Percentiles rank a stretch among this genome's conserved stretches.
Evolutionary conservation across 2,329 filamentous ascomycete genomes (phyloP).

Genomic region (Aspergillus sp.): DNA sequence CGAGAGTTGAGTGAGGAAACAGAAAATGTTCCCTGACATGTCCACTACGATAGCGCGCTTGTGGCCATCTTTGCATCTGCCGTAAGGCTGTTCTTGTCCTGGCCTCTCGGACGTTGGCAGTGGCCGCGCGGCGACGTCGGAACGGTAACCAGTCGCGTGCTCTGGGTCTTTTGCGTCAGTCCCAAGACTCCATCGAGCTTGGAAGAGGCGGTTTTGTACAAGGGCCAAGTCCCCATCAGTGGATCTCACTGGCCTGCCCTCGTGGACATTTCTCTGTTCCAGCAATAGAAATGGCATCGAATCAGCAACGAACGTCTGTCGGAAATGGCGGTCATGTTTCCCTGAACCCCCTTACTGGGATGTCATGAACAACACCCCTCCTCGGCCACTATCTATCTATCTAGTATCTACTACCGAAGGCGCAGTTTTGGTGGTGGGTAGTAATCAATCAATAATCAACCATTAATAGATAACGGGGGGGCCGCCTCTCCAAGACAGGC

Average conservation of each 20-base stretch:
- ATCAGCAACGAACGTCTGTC: not conserved
- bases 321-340: not conserved
- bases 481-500: not conserved
- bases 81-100: slow-evolving; percentile 15
- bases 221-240: not conserved
- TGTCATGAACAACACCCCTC: not conserved
- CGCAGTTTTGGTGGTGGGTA: not conserved
- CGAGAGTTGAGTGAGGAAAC: slow-evolving; percentile 5
- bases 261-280: not conserved
- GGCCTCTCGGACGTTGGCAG: slow-evolving; percentile 1
- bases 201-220: not conserved
- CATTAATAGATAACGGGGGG: not conserved
- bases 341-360: not conserved
- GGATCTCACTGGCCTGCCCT: not conserved
- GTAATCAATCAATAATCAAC: not conserved
- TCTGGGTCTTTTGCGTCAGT: slow-evolving; percentile 12
- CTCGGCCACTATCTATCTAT: not conserved
- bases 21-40: not conserved
- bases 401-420: not conserved
- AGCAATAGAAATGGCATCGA: not conserved
- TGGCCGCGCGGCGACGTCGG: slow-evolving; percentile 17
- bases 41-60: not conserved
- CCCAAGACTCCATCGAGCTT: not conserved
- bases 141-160: slow-evolving; percentile 20
- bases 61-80: slow-evolving; percentile 2